Evolutionary conservation across 306 rosid species (phyloP), one percentile per base, ranked within the genome.

Genomic region (Vachellia pachyceras): DNA sequence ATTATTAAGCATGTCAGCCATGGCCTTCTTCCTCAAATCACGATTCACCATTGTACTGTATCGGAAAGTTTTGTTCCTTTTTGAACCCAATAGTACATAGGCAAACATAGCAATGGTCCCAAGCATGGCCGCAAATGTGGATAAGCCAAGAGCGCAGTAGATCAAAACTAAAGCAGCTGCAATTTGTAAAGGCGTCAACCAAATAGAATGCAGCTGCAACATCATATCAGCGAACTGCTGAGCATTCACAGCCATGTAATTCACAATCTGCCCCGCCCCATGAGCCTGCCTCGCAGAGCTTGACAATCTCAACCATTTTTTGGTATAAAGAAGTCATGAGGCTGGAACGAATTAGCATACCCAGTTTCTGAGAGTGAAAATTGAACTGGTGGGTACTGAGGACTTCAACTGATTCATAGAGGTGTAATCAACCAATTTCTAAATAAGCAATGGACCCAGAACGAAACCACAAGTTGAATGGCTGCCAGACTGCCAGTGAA

Each of bases 261-360:
- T 58, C 36, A 58, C 65, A 58, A 58, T 58, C 65, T 58, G 65
- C 23, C 65, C 65, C 10, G 65, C 65, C 14, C 65, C 65, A 58
- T 58, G 65, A 22, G 36, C 35, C 65, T 22, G 65, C 65, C 65
- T 58, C 6, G 35, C 13, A 10, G 65, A 20, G 65, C 36, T 58
- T 22, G 65, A 22, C 65, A 58, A 58, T 58, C 36, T 10, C 65
- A 58, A 3, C 14, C 13, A 14, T 3, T 58, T 58, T 58, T 23
- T 23, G 36, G n/a, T 58, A 58, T 58, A 58, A 22, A 58, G 33
- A 23, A 58, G 65, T 58, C 12, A 23, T 22, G 33, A 58, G 65
- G 65, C 36, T 58, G 65, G 65, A 58, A 22, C 65, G 65, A 58
- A 58, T 23, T 22, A 58, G 65, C 65, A 22, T 58, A 22, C 65